Base-by-base conservation (phyloP, 2,329 filamentous ascomycete genomes). In the Teratosphaeria destructans region DNA sequence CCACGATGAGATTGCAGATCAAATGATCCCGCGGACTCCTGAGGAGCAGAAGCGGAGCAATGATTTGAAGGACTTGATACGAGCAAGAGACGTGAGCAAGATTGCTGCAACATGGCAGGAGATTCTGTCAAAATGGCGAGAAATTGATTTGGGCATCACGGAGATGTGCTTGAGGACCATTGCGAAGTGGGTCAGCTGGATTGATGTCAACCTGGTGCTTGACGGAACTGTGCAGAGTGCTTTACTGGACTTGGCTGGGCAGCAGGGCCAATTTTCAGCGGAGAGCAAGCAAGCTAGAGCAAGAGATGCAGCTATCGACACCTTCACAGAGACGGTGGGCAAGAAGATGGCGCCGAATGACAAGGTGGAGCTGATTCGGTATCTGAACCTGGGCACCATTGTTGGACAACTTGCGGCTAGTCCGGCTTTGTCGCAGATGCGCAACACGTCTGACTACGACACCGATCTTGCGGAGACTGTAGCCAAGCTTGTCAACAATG, bases 171-270 rank as follows among this genome's bases (percentile, higher is more conserved):
- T 99, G 57, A 90, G 88, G 75, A 88, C 91, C n/a, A 85, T 99
- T 65, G 91, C 90, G 43, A 94, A 93, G 73, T 99, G 94, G 93
- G 91, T 96, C 62, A 95, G 91, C 81, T 99, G 94, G 94, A 95
- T 95, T 70, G 94, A 97, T 71, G 97, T 99, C 68, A 89, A 88
- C 56, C 80, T 99, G 60, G 86, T 99, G 53, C 90, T 99, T 68
- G 95, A 95, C 74, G 85, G 92, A 71, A 84, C 87, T 58, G 94
- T 96, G 82, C 84, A 97, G 68, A 85, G 83, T 70, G 82, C 91
- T 55, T 81, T 99, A 61, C 87, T 96, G 69, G 88, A 94, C 65
- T 84, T 97, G 64, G 87, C 95, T 59, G 90, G 89, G n/a, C 88
- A 73, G 79, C 85, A 74, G 74, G 82, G 70, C 82, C 85, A 72